Base-by-base conservation (phyloP, 768 basidiomycete genomes). In the Serendipita sp. region DNA sequence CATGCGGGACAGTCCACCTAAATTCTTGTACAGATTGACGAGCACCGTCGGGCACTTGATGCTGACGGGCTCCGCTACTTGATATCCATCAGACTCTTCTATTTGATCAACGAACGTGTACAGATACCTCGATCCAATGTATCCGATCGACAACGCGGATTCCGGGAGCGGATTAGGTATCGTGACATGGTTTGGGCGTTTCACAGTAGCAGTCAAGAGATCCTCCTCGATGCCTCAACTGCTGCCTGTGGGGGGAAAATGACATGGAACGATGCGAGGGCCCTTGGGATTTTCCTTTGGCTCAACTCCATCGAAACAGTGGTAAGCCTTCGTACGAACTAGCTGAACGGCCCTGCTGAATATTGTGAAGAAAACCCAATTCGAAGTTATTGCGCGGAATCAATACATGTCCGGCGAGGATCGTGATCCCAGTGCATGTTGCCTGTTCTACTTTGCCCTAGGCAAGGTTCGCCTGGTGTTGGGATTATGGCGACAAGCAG, bases 121-220 rank as follows among this genome's bases (percentile, higher is more conserved):
- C 80, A 83, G 10, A 74, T 75, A 47, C 73, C 75, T 15, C 70
- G 1, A 78, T 75, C 54, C 79, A 80, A 18, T 13, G 72, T 38
- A 68, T 73, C 1, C 71, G 77, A 65, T 5, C 30, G 65, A 28
- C 28, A 32, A 2, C 53, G 54, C 35, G 54, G 54, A 5, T 58
- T 82, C 69, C 77, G 90, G 69, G 84, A 86, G 70, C 81, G 91
- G n/a, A 78, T 95, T 54, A 83, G 90, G 24, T 93, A 88, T 73
- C 84, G 96, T 38, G 95, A 99, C 73, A 91, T 97, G 77, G 80
- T 97, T 32, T 99, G 95, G 94, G 95, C 94, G 0, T 94, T 88
- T 72, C 89, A 96, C 69, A 96, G 93, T 71, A 92, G 96, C 74
- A 90, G 86, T 70, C 93, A 99, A 70, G 91, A 88, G 16, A 73